Base-by-base conservation (phyloP, 176 grass and related monocot genomes). In the Lolium rigidum region DNA sequence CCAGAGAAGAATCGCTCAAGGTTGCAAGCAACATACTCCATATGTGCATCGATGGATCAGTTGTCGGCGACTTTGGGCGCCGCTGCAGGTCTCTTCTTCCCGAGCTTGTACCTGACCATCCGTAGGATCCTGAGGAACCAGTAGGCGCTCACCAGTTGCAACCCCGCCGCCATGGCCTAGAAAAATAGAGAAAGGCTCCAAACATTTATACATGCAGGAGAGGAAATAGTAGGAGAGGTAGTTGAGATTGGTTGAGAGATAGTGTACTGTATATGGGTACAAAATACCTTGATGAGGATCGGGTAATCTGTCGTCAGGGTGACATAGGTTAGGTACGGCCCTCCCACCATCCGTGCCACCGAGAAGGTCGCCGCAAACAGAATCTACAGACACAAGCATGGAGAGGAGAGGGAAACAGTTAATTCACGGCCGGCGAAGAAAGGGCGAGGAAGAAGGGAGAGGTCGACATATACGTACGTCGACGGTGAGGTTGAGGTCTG, bases 281-380 rank as follows among this genome's bases (percentile, higher is more conserved):
- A 38, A 48, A 26, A 24, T 83, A 94, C 95, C 90, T 97, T 97
- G 73, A 97, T 92, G 56, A 94, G 80, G 7, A 94, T 68, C 13
- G 94, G 96, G 55, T 98, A 88, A 41, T 94, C 86, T 9, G 93
- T 82, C 7, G 76, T 72, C 17, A 98, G 6, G 14, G 94, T 95
- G 28, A 94, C 90, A 62, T 92, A 95, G 20, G 84, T 75, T 25
- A 98, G 78, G 86, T 95, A 98, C 2, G 93, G 96, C 5, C 93
- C 96, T 5, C 76, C 37, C 16, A 81, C 96, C 93, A 98, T 98
- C 79, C 96, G 88, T 8, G 92, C 96, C 22, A 80, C 80, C 78
- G 96, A 98, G 88, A 98, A 98, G 46, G 66, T 92, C 14, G 38
- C 39, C 70, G 93, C 94, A 76, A 98, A 98, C 77, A 98, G 83